A percentile compares a stretch with the other conserved stretches of the same genome.
Evolutionary conservation across 192 early-diverging fungal species (phyloP).

Genomic region (Mortierella antarctica): DNA sequence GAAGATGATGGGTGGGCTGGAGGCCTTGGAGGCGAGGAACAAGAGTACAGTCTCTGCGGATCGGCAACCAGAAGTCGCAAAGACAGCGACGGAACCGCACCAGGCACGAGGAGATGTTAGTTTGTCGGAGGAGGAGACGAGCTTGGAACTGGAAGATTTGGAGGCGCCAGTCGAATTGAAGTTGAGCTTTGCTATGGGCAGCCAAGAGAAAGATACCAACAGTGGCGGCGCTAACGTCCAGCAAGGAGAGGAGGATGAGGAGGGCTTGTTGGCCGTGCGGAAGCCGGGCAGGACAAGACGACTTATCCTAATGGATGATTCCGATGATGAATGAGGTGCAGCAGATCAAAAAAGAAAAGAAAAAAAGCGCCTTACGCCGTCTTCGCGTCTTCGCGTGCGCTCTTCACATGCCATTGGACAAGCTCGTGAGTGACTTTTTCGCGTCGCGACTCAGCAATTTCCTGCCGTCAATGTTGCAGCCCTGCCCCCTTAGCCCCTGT

Average conservation of each 20-base stretch:
- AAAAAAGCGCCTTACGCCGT: not conserved
- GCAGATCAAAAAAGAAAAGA: not conserved
- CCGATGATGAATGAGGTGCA: slow-evolving; percentile 32
- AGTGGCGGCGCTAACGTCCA: not conserved
- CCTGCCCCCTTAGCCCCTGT: too few species aligned
- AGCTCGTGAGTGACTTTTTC: not conserved
- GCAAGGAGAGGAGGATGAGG: slow-evolving; percentile 22
- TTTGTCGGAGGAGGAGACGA: not conserved
- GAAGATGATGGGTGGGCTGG: slow-evolving; percentile 30
- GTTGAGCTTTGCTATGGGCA: not conserved
- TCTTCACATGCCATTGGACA: too few species aligned
- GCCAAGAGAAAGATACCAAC: not conserved
- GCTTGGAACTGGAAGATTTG: too few species aligned
- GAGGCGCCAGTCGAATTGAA: not conserved
- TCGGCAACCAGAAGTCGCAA: not conserved
- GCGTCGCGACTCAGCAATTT: not conserved
- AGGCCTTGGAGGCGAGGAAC: not conserved
- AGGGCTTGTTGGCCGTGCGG: not conserved
- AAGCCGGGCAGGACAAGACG: slow-evolving; percentile 13
- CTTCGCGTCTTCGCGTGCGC: too few species aligned
- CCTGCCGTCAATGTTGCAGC: too few species aligned
- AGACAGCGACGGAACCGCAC: not conserved
- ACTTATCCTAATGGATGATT: slow-evolving; percentile 26
- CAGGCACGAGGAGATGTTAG: not conserved
- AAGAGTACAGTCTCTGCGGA: slow-evolving; percentile 1